Base-by-base conservation (phyloP, 306 rosid genomes). In the Cercis canadensis region DNA sequence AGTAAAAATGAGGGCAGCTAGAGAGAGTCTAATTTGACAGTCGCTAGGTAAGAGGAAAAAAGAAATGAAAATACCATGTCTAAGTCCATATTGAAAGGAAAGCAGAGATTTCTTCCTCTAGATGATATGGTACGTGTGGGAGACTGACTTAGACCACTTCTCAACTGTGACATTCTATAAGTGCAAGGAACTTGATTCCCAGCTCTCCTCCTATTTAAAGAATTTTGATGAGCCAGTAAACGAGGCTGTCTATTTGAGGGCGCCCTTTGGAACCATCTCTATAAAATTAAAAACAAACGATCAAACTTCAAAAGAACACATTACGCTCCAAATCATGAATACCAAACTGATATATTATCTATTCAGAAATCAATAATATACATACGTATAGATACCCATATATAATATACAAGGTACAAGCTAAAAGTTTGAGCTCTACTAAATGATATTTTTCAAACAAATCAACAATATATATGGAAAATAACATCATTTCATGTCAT, bases 61-160 rank as follows among this genome's bases (percentile, higher is more conserved):
- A n/a, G n/a, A 32, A 10, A 52, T 17, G 49, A n/a, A 66, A 21
- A 43, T 86, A 94, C 99, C 99, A 83, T 81, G 76, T 87, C 89
- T 56, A 94, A 69, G 85, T 89, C 96, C 97, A 94, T 94, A 76
- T 87, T 83, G 33, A 61, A 65, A 13, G 99, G 97, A 84, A 94
- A 91, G 37, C 11, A 87, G 7, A 84, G 58, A 62, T 78, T 78
- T 66, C 96, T 76, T 62, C 86, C 84, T 80, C 90, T 84, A 51
- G 82, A 62, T 57, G 91, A 52, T 41, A 55, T 72, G 70, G 19
- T 31, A 33, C 77, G 73, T 65, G 73, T 56, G 49, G 76, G 66
- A 53, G 88, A 33, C 53, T 75, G 90, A 72, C 77, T 81, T 39
- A 54, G 19, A 52, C 85, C 96, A 75, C 77, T 87, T 85, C 96